phyloP scores from a whole-genome alignment of 2,329 filamentous ascomycete species.

The Leptographium wingfieldii region DNA sequence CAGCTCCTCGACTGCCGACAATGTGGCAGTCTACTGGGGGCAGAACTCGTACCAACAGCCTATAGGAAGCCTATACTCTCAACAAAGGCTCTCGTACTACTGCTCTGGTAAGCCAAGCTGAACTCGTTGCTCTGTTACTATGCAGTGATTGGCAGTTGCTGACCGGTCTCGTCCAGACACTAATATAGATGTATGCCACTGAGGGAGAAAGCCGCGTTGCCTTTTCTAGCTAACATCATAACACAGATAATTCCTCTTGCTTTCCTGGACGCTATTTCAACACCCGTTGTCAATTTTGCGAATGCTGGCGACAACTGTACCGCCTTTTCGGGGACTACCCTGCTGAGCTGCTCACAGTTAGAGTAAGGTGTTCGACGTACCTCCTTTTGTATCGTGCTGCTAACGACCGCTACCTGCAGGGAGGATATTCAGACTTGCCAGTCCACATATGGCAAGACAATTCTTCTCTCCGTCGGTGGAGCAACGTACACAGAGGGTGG shows the following conservation, averaged over 20 bases:
- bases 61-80: slow-evolving; percentile 30
- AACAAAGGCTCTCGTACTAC: slow-evolving; percentile 44
- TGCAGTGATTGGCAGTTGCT: neutral
- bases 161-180: neutral
- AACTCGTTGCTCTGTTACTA: neutral
- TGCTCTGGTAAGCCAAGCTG: slow-evolving; percentile 36
- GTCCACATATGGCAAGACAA: slow-evolving; percentile 48
- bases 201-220: neutral
- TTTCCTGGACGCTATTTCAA: slow-evolving; percentile 47
- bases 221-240: neutral
- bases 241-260: slow-evolving; percentile 48
- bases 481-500: slow-evolving; percentile 58
- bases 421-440: slow-evolving; percentile 49
- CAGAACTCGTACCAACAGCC: slow-evolving; percentile 48
- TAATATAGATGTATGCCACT: neutral
- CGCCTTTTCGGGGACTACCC: slow-evolving; percentile 40
- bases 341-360: slow-evolving; percentile 51
- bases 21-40: slow-evolving; percentile 57
- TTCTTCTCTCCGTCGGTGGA: slow-evolving; percentile 60
- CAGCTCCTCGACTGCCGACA: slow-evolving; percentile 31
- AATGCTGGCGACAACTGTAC: slow-evolving; percentile 51
- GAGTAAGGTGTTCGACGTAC: slow-evolving; percentile 32
- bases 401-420: slow-evolving; percentile 15
- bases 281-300: slow-evolving; percentile 49
- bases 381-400: neutral